Percentiles rank a stretch among this genome's conserved stretches.
These are phyloP conservation scores for Conticribra guillardii DNA, from an alignment of 108 stramenopile genomes.

Conservation along the genomic window DNA sequence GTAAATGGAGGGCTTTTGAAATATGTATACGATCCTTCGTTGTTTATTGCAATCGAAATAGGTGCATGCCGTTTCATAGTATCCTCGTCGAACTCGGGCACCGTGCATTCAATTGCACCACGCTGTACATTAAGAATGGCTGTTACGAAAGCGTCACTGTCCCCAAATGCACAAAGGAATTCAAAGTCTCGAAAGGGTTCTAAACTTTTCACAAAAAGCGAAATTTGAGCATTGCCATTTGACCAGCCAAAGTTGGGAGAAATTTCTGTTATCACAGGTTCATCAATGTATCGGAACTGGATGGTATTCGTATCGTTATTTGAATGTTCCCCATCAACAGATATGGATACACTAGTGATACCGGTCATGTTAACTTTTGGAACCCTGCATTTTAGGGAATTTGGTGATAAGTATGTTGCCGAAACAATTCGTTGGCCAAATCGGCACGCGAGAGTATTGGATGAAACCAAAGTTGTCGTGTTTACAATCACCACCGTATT, in stretches of 20 bases:
- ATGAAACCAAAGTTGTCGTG: constrained; percentile 20
- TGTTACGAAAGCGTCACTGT: neutral
- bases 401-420: constrained; percentile 16
- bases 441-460: constrained; percentile 26
- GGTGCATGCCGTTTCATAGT: constrained; percentile 18
- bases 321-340: constrained; percentile 40
- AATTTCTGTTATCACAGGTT: constrained; percentile 21
- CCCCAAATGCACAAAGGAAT: constrained; percentile 31
- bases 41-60: constrained; percentile 17
- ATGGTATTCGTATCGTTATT: constrained; percentile 12
- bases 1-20: constrained; percentile 13
- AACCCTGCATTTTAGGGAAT: constrained; percentile 22
- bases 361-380: constrained; percentile 1
- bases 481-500: constrained; percentile 24
- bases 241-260: constrained; percentile 41
- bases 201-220: constrained; percentile 15
- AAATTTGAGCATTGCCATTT: constrained; percentile 17
- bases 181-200: constrained; percentile 20
- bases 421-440: constrained; percentile 32
- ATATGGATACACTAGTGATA: constrained; percentile 24
- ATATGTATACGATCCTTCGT: constrained; percentile 13
- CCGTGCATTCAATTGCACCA: constrained; percentile 11
- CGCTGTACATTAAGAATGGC: constrained; percentile 10
- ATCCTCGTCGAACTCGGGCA: constrained; percentile 5
- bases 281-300: constrained; percentile 24